These are phyloP conservation scores for Astrocystis sublimbata DNA, from an alignment of 495 filamentous ascomycete genomes.

Conservation along the genomic window DNA sequence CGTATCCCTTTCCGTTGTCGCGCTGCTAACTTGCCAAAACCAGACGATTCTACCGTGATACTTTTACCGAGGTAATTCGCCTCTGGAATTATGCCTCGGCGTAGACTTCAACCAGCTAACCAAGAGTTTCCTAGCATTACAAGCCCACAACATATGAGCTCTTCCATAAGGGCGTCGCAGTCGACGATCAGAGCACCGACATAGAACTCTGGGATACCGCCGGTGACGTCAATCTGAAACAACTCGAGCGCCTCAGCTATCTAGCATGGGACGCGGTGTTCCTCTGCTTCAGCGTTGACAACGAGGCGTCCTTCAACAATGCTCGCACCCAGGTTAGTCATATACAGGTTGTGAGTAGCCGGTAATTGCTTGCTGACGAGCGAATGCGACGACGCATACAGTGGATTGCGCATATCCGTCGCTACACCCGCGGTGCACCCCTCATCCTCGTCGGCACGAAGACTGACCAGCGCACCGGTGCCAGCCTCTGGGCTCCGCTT, in stretches of 20 bases:
- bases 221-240: constrained; percentile 24
- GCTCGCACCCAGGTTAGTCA: constrained; percentile 24
- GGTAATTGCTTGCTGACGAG: not conserved
- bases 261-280: constrained; percentile 35
- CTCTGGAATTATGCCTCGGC: not conserved
- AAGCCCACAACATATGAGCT: constrained; percentile 25
- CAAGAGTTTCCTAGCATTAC: constrained; percentile 15
- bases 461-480: constrained; percentile 24
- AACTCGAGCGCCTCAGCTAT: constrained; percentile 29
- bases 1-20: not conserved
- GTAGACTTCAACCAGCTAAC: not conserved
- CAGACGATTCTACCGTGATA: constrained; percentile 28
- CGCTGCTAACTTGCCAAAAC: not conserved
- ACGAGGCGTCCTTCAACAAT: constrained; percentile 5
- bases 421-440: constrained; percentile 22
- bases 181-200: constrained; percentile 24
- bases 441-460: constrained; percentile 31
- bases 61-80: constrained; percentile 19
- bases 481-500: constrained; percentile 19
- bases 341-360: not conserved
- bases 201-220: constrained; percentile 37
- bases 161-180: constrained; percentile 20
- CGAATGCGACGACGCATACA: constrained; percentile 14
- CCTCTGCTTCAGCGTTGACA: constrained; percentile 32
- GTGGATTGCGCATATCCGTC: constrained; percentile 28